Base-by-base conservation (phyloP, 176 grass and related monocot species). In the Dactylis glomerata region DNA sequence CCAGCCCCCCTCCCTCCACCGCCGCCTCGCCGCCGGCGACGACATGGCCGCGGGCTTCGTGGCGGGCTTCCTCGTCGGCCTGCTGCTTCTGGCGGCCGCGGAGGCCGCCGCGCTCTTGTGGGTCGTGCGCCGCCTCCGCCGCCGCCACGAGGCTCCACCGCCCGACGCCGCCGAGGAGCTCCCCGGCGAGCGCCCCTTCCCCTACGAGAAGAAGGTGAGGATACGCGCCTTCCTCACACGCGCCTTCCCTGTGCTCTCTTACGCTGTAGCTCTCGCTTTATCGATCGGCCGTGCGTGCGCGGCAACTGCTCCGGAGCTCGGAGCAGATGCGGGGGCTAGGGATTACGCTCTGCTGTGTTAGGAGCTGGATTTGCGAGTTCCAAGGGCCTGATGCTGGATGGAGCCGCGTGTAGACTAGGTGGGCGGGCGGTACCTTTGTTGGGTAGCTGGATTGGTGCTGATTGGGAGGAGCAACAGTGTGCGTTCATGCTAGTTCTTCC, bases 181-280 rank as follows among this genome's bases (percentile, higher is more conserved):
- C 36, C 85, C 76, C 20, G 91, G 78, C 50, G 96, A 98, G 22
- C 67, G 69, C 27, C 30, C 87, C 3, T 87, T 74, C 55, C 88
- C 89, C 2, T 70, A 46, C 67, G 85, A 87, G 72, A 95, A 98
- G 89, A 90, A 94, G 92, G 95, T 97, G 14, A 63, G 40, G n/a
- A n/a, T n/a, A n/a, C n/a, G n/a, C n/a, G n/a, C n/a, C n/a, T n/a
- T 41, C 0, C 7, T 6, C n/a, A 1, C 4, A 41, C 40, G 7
- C 40, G 40, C 40, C 38, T 40, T 40, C 38, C 38, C 38, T 6
- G 38, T 1, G 38, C 38, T 6, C 38, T 40, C 5, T 40, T 40
- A 40, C 38, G 38, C 26, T 11, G 10, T 72, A 20, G 3, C 50
- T 33, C 1, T 13, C 56, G 23, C 27, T 63, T 56, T 76, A n/a